Evolutionary conservation across 1,284 basidiomycete species (phyloP), one percentile per base, ranked within the genome.

Genomic region (Chalciporus sp.): DNA sequence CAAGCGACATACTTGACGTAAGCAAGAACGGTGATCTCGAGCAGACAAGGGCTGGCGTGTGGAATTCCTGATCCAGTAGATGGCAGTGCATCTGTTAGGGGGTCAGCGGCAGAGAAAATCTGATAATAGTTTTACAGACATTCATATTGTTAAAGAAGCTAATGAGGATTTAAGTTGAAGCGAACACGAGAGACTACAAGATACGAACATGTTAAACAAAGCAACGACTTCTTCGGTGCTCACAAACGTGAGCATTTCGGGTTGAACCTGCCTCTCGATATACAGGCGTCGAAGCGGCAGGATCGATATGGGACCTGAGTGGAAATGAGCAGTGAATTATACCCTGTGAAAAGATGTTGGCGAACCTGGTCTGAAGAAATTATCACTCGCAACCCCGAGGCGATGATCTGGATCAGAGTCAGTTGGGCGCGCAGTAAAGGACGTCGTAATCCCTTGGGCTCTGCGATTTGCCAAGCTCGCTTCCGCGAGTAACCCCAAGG

Each of bases 321-420:
- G 41, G 52, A 11, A 58, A 47, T 57, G 41, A 58, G 51, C 31
- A 49, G 43, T 26, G 50, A 11, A 54, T 37, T 23, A 44, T 17
- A 29, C 16, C 23, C 44, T 41, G 7, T 26, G 17, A 23, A 40
- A 35, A 47, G 20, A 26, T 29, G 37, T 20, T 1, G 47, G 70
- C 77, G 56, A 58, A 86, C 93, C 94, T 44, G 96, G 95, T 67
- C 92, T 95, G 78, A 98, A 99, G 73, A 97, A 99, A 56, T 90
- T 85, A 58, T 91, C 86, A 56, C 89, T 93, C 0, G 94, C 95
- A 8, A 98, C 91, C 8, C 94, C 95, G 17, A 94, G 65, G 58
- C 81, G 82, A 40, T 68, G 76, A 49, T 72, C 71, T 41, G 74
- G 73, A 47, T 66, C 71, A 1, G 61, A 56, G n/a, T 72, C 67